Percentiles rank a stretch among this genome's conserved stretches.
phyloP scores from a whole-genome alignment of 441 rosid genomes.

The Adansonia gregorii region DNA sequence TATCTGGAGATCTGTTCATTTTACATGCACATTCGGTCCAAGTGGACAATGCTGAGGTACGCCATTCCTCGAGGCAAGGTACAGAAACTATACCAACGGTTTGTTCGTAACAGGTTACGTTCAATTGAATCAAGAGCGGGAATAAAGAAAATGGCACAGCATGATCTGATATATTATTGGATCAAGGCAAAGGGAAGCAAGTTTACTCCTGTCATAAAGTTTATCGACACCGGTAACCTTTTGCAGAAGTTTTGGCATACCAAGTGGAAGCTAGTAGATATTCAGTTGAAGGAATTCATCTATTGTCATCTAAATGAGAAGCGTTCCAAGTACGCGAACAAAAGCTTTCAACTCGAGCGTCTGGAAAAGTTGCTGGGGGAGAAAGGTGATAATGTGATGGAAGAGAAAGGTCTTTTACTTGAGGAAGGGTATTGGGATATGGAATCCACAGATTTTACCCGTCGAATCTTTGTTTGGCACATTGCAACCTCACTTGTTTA shows the following conservation, averaged over 20 bases:
- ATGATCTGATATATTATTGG: conserved; percentile 35
- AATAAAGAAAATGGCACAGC: conserved; percentile 31
- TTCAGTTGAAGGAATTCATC: conserved; percentile 32
- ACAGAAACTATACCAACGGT: conserved; percentile 17
- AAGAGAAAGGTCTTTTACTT: neutral
- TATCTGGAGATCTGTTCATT: conserved; percentile 41
- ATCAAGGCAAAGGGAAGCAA: neutral
- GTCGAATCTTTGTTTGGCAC: conserved; percentile 26
- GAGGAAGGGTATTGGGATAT: neutral
- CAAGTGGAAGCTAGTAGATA: conserved; percentile 19
- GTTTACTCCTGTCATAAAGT: neutral
- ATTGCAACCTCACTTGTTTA: conserved; percentile 27
- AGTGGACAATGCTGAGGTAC: conserved; percentile 36
- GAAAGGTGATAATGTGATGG: neutral
- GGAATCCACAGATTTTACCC: conserved; percentile 13
- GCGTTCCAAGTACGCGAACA: neutral
- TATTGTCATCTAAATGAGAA: conserved; percentile 28
- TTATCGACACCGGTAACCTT: neutral
- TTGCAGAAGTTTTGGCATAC: conserved; percentile 19
- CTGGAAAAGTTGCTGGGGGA: neutral
- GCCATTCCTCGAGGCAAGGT: neutral
- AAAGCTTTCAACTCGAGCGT: neutral
- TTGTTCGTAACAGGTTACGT: neutral
- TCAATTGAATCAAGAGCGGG: conserved; percentile 34
- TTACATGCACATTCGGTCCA: conserved; percentile 34